These are phyloP conservation scores for Sinapis alba DNA, from an alignment of 441 rosid genomes.

Conservation along the genomic window DNA sequence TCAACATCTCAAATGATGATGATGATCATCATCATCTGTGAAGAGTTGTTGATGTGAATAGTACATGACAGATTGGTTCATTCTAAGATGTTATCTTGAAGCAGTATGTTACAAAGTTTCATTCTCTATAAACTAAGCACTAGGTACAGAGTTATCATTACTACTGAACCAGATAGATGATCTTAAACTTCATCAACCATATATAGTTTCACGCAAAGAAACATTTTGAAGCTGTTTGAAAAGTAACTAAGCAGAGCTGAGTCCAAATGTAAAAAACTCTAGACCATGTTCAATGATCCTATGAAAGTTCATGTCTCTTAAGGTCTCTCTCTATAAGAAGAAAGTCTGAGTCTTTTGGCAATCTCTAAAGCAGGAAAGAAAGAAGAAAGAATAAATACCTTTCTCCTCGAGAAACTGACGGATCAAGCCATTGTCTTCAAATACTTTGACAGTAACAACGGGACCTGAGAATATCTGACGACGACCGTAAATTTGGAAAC, in stretches of 20 bases:
- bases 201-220: slow-evolving; percentile 2
- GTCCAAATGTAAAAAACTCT: not conserved
- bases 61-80: not conserved
- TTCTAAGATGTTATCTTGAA: not conserved
- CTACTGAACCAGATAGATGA: not conserved
- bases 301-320: not conserved
- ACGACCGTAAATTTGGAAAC: slow-evolving; percentile 85
- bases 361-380: not conserved
- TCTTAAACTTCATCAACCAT: slow-evolving; percentile 4
- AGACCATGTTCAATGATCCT: slow-evolving; percentile 13
- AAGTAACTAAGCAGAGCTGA: not conserved
- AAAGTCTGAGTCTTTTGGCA: slow-evolving; percentile 8
- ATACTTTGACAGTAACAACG: slow-evolving; percentile 85
- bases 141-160: not conserved
- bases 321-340: not conserved
- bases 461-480: slow-evolving; percentile 93
- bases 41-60: not conserved
- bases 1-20: not conserved
- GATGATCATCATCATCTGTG: not conserved
- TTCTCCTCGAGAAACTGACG: slow-evolving; percentile 94
- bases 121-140: not conserved
- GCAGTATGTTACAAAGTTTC: not conserved
- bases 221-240: not conserved
- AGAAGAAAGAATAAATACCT: slow-evolving; percentile 38
- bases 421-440: slow-evolving; percentile 90